Conservation (phyloP, 176 grass and related monocot genomes). For the Tillandsia leiboldiana region DNA sequence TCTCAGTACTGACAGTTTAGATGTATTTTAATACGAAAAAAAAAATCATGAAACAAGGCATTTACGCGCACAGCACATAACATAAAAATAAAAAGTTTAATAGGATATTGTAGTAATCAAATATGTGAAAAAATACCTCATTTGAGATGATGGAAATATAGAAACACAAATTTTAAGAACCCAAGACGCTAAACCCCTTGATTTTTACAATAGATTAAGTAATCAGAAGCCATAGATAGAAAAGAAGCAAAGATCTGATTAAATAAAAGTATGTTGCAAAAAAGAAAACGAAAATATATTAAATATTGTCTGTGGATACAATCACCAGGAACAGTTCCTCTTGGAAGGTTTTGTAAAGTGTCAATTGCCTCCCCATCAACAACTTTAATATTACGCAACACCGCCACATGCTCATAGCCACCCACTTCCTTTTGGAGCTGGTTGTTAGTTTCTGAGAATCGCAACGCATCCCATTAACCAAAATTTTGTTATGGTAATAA, state of each 20-base stretch:
- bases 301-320: slow-evolving; percentile 56
- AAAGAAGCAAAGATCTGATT: neutral
- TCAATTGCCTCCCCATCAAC: slow-evolving; percentile 39
- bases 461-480: neutral
- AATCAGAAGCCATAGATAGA: neutral
- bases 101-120: too few relatives aligned
- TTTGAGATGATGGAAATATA: too few relatives aligned
- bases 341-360: slow-evolving; percentile 51
- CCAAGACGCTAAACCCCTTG: too few relatives aligned
- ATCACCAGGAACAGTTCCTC: slow-evolving; percentile 51
- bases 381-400: slow-evolving; percentile 65
- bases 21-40: too few relatives aligned
- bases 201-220: neutral
- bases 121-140: too few relatives aligned
- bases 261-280: neutral
- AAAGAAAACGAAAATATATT: neutral
- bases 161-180: too few relatives aligned
- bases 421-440: slow-evolving; percentile 77
- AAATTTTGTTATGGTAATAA: slow-evolving; percentile 1
- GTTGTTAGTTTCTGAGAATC: slow-evolving; percentile 60
- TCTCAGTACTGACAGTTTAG: neutral
- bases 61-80: neutral
- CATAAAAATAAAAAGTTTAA: too few relatives aligned
- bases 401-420: slow-evolving; percentile 61
- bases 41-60: neutral